A percentile compares a stretch with the other conserved stretches of the same genome.
Evolutionary conservation across 1,284 basidiomycete genomes (phyloP).

Genomic region (Malassezia equina): DNA sequence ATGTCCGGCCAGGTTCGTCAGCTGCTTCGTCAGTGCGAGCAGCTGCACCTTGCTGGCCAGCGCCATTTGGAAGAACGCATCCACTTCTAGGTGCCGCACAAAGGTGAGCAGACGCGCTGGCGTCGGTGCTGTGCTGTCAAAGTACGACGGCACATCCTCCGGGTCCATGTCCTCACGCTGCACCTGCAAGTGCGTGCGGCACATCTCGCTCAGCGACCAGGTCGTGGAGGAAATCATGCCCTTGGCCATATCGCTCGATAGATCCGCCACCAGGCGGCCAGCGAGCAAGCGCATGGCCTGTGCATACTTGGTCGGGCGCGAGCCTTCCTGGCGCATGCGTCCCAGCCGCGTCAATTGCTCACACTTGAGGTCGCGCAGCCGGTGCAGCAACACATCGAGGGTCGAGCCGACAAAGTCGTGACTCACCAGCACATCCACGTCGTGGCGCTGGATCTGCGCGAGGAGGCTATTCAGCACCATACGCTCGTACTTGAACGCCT

Average conservation of each 20-base stretch:
- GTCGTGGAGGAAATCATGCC: slow-evolving; percentile 64
- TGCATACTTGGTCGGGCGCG: slow-evolving; percentile 67
- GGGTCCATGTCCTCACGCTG: slow-evolving; percentile 62
- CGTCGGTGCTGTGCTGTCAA: slow-evolving; percentile 70
- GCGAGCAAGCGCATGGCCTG: slow-evolving; percentile 66
- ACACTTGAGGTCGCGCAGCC: slow-evolving; percentile 62
- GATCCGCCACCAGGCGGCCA: slow-evolving; percentile 79
- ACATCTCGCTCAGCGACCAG: slow-evolving; percentile 87
- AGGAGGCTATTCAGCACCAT: slow-evolving; percentile 74
- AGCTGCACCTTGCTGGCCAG: slow-evolving; percentile 82
- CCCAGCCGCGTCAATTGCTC: slow-evolving; percentile 91
- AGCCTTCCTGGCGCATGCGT: slow-evolving; percentile 55
- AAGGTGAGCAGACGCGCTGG: slow-evolving; percentile 76
- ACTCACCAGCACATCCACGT: slow-evolving; percentile 88
- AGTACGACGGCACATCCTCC: slow-evolving; percentile 79
- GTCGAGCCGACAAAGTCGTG: slow-evolving; percentile 89
- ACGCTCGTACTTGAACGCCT: slow-evolving; percentile 63
- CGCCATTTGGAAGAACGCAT: slow-evolving; percentile 92
- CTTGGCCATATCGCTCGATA: slow-evolving; percentile 87
- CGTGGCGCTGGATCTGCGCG: slow-evolving; percentile 70
- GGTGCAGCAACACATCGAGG: slow-evolving; percentile 78
- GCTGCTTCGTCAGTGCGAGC: slow-evolving; percentile 75
- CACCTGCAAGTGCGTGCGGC: slow-evolving; percentile 70
- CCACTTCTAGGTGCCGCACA: slow-evolving; percentile 81
- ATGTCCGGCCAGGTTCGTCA: slow-evolving; percentile 95